These are phyloP conservation scores for Lophium mytilinum DNA, from an alignment of 495 filamentous ascomycete species.

Conservation along the genomic window DNA sequence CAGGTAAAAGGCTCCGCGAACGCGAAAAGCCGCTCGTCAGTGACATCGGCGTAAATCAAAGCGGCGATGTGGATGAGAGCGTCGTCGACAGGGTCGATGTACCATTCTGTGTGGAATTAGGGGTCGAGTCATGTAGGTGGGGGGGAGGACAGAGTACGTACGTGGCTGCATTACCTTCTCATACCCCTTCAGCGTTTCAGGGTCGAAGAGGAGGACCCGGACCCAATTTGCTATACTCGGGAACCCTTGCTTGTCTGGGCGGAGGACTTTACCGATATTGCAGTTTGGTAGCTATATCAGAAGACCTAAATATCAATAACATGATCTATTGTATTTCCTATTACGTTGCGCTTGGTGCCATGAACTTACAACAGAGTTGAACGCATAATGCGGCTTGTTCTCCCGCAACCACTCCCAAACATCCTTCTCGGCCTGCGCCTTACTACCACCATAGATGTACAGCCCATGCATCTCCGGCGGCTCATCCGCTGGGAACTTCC, in stretches of 20 bases:
- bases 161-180: too few relatives aligned
- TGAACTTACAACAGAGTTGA: slow-evolving; percentile 24
- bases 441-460: slow-evolving; percentile 24
- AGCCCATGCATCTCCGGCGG: neutral
- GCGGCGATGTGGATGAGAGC: slow-evolving; percentile 42
- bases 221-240: slow-evolving; percentile 12
- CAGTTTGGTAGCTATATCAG: too few relatives aligned
- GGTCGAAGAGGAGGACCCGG: slow-evolving; percentile 6
- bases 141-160: neutral
- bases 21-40: slow-evolving; percentile 42
- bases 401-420: slow-evolving; percentile 25
- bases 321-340: too few relatives aligned
- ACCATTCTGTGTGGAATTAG: slow-evolving; percentile 14
- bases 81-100: slow-evolving; percentile 43
- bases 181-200: neutral
- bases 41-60: slow-evolving; percentile 36
- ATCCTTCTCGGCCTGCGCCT: slow-evolving; percentile 22
- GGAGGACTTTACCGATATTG: slow-evolving; percentile 3
- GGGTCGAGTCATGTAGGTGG: neutral
- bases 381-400: slow-evolving; percentile 10
- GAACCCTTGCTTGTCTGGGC: slow-evolving; percentile 9
- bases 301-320: too few relatives aligned
- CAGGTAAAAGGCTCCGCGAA: slow-evolving; percentile 36
- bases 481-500: slow-evolving; percentile 35
- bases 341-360: neutral